phyloP scores from a whole-genome alignment of 495 filamentous ascomycete species.

The Penicillium antarcticum region DNA sequence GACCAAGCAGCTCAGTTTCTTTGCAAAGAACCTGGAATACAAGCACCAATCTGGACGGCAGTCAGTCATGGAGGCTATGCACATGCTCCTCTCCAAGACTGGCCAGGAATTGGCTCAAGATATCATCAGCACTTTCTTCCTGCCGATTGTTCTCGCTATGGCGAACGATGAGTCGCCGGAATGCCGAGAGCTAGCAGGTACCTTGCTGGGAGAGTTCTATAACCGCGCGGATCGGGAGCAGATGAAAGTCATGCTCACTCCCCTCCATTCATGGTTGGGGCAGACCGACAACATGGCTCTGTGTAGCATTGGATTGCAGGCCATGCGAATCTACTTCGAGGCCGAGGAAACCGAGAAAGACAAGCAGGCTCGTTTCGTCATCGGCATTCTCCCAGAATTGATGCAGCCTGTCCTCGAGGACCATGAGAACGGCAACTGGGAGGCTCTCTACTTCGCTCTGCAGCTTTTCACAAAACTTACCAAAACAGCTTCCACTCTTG shows the following conservation, averaged over 20 bases:
- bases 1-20: constrained; percentile 82
- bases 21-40: constrained; percentile 88
- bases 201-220: constrained; percentile 75
- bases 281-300: constrained; percentile 68
- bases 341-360: constrained; percentile 57
- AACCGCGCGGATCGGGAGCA: constrained; percentile 73
- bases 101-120: constrained; percentile 78
- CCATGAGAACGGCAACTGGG: constrained; percentile 59
- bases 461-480: constrained; percentile 65
- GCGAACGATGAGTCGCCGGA: constrained; percentile 83
- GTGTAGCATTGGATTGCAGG: constrained; percentile 68
- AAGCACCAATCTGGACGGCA: constrained; percentile 81
- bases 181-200: constrained; percentile 79
- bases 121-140: constrained; percentile 75
- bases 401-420: constrained; percentile 45
- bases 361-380: constrained; percentile 54
- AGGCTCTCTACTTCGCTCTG: constrained; percentile 74
- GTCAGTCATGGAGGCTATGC: constrained; percentile 85
- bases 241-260: constrained; percentile 60
- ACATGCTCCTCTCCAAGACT: constrained; percentile 78
- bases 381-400: constrained; percentile 45
- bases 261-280: constrained; percentile 73
- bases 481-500: constrained; percentile 57
- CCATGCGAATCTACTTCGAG: constrained; percentile 81
- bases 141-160: constrained; percentile 79